These are phyloP conservation scores for Phytopythium litorale DNA, from an alignment of 352 stramenopile species.

Conservation along the genomic window DNA sequence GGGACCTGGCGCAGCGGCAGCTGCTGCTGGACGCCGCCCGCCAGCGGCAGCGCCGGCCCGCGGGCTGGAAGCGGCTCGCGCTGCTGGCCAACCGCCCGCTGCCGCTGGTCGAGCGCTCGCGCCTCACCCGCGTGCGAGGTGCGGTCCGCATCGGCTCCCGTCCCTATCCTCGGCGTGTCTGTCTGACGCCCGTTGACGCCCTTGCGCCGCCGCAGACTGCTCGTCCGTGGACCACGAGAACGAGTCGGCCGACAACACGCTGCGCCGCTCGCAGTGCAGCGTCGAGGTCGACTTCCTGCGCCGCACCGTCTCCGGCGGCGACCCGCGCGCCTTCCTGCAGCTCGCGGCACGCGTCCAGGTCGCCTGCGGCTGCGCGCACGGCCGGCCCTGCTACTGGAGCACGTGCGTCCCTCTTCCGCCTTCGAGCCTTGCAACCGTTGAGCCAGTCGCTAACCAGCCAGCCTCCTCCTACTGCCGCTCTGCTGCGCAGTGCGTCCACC, in stretches of 20 bases:
- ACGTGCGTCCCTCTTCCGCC: slow-evolving; percentile 27
- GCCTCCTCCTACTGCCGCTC: no score
- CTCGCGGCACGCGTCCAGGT: slow-evolving; percentile 47
- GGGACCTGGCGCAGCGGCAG: slow-evolving; percentile 12
- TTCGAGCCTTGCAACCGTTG: no score
- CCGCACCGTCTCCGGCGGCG: slow-evolving; percentile 10
- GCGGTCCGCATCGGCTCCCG: no score
- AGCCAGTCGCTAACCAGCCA: no score
- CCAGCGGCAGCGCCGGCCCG: not conserved
- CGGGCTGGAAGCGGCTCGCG: slow-evolving; percentile 31
- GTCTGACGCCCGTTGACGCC: not conserved
- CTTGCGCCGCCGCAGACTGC: slow-evolving; percentile 19
- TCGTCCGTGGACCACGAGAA: slow-evolving; percentile 49
- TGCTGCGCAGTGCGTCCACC: slow-evolving; percentile 27
- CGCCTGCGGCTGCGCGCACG: slow-evolving; percentile 63
- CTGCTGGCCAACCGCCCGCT: slow-evolving; percentile 13
- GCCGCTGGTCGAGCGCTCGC: slow-evolving; percentile 17
- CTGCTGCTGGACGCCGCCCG: slow-evolving; percentile 8
- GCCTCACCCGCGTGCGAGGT: slow-evolving; percentile 40
- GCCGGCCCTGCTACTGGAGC: slow-evolving; percentile 77
- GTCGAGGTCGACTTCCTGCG: slow-evolving; percentile 26
- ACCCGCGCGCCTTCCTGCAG: slow-evolving; percentile 31
- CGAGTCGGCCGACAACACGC: slow-evolving; percentile 44
- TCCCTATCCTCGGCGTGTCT: not conserved
- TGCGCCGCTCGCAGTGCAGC: slow-evolving; percentile 37